Evolutionary conservation across 805 yeast genomes (phyloP).

Genomic region (Suhomyces xylopsoci): DNA sequence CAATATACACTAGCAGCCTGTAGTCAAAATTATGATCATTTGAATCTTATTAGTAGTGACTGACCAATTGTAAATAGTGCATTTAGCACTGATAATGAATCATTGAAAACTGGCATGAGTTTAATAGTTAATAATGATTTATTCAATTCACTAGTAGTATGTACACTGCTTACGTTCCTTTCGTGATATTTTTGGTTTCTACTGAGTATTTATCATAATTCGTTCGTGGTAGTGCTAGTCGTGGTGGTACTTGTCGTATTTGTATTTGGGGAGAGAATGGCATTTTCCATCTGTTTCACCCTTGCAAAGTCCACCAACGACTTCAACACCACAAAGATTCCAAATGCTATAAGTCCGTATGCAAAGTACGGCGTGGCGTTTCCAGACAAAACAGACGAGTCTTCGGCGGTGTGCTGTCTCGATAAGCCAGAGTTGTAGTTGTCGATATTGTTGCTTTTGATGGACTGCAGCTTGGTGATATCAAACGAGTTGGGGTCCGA

Average conservation of each 20-base stretch:
- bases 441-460: slow-evolving; percentile 26
- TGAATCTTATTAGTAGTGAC: too few relatives aligned
- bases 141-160: too few relatives aligned
- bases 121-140: too few relatives aligned
- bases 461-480: slow-evolving; percentile 23
- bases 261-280: slow-evolving; percentile 45
- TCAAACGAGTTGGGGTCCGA: slow-evolving; percentile 34
- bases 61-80: too few relatives aligned
- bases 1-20: too few relatives aligned
- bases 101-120: too few relatives aligned
- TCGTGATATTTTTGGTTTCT: too few relatives aligned
- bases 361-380: slow-evolving; percentile 57
- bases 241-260: slow-evolving; percentile 4
- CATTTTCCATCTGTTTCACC: slow-evolving; percentile 74
- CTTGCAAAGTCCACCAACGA: slow-evolving; percentile 69
- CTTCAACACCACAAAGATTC: slow-evolving; percentile 60
- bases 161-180: too few relatives aligned
- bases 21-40: too few relatives aligned
- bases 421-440: slow-evolving; percentile 26
- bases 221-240: neutral
- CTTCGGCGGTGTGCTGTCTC: slow-evolving; percentile 27
- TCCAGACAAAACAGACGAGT: slow-evolving; percentile 55
- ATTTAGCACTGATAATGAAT: too few relatives aligned
- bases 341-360: slow-evolving; percentile 61
- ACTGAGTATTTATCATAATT: too few relatives aligned